phyloP scores from a whole-genome alignment of 805 yeast species.

The Scheffersomyces spartinae region DNA sequence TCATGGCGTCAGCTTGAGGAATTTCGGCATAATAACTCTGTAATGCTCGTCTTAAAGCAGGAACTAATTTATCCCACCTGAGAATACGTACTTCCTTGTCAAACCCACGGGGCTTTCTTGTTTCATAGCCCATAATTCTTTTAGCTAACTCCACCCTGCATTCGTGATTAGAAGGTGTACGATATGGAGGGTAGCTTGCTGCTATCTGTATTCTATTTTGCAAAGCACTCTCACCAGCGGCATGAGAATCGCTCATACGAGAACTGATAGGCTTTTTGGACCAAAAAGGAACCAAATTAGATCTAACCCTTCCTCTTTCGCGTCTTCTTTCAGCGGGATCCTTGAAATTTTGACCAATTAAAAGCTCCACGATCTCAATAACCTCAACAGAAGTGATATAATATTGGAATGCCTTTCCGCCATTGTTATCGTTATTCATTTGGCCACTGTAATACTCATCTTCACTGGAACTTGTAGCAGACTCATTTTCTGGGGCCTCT shows the following conservation, averaged over 20 bases:
- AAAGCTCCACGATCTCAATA: conserved; percentile 48
- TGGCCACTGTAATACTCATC: conserved; percentile 9
- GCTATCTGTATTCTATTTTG: too few relatives aligned
- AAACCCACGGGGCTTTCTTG: conserved; percentile 55
- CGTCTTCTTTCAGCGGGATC: conserved; percentile 43
- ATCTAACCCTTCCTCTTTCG: conserved; percentile 56
- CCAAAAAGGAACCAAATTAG: conserved; percentile 61
- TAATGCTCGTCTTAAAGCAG: conserved; percentile 52
- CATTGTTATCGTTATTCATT: conserved; percentile 13
- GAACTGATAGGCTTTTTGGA: conserved; percentile 46
- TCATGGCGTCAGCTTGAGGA: conserved; percentile 22
- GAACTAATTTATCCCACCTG: conserved; percentile 46
- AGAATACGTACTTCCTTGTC: conserved; percentile 57
- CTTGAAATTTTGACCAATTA: conserved; percentile 38
- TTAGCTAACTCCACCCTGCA: conserved; percentile 46
- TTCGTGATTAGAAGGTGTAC: conserved; percentile 14
- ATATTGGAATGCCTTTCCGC: conserved; percentile 18
- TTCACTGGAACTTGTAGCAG: conserved; percentile 10
- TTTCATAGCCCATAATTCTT: conserved; percentile 52
- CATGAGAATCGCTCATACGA: conserved; percentile 8
- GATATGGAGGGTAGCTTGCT: too few relatives aligned
- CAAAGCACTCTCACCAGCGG: conserved; percentile 5
- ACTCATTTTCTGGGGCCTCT: background rate
- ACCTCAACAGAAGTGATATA: conserved; percentile 62
- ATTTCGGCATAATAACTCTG: conserved; percentile 55